These are phyloP conservation scores for Chlorella ohadii DNA, from an alignment of 139 green algal species.

Conservation along the genomic window DNA sequence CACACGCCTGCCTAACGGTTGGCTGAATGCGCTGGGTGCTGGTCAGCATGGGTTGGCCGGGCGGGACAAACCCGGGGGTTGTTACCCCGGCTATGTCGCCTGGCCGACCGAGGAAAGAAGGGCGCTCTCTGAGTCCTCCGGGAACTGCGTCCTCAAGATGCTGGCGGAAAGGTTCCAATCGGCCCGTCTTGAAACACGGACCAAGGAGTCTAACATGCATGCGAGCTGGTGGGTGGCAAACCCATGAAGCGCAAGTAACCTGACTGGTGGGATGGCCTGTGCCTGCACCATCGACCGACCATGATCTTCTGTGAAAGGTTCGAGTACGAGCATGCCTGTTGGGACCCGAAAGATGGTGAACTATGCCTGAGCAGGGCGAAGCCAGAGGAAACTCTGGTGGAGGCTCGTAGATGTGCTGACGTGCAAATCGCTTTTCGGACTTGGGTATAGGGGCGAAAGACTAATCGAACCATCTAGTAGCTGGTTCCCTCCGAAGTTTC, in stretches of 20 bases:
- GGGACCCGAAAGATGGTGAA: slow-evolving; percentile 97
- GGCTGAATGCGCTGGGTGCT: slow-evolving; percentile 75
- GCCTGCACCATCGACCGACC: slow-evolving; percentile 88
- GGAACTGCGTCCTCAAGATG: slow-evolving; percentile 81
- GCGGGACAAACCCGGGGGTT: slow-evolving; percentile 74
- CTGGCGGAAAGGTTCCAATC: slow-evolving; percentile 84
- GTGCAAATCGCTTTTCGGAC: slow-evolving; percentile 97
- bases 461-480: slow-evolving; percentile 99
- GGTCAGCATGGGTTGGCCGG: slow-evolving; percentile 84
- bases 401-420: slow-evolving; percentile 74
- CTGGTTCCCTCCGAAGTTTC: slow-evolving; percentile 96
- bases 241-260: slow-evolving; percentile 92
- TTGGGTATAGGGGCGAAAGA: slow-evolving; percentile 98
- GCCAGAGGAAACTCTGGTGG: slow-evolving; percentile 93
- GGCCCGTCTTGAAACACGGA: slow-evolving; percentile 97
- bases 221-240: slow-evolving; percentile 91
- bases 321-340: slow-evolving; percentile 90
- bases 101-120: slow-evolving; percentile 75
- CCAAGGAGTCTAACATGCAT: slow-evolving; percentile 96
- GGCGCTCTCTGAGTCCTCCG: slow-evolving; percentile 66
- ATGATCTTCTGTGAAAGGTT: slow-evolving; percentile 92
- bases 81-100: slow-evolving; percentile 64
- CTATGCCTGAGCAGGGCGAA: slow-evolving; percentile 95
- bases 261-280: slow-evolving; percentile 86
- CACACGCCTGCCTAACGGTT: slow-evolving; percentile 71